Conservation (phyloP, 495 filamentous ascomycete genomes). For the Xylaria nigripes region DNA sequence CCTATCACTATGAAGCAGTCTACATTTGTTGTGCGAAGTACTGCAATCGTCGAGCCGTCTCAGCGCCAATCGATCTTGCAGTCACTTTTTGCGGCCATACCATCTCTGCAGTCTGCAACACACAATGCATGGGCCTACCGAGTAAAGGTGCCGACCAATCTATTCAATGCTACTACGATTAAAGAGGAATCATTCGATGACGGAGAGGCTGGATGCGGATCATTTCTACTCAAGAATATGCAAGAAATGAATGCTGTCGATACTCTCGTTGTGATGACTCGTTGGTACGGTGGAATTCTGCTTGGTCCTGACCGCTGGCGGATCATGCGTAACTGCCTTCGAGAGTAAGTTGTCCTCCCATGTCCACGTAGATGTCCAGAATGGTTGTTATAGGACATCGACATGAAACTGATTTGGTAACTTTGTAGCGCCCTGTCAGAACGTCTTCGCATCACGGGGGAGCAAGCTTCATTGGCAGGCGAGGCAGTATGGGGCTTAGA, state of each 20-base stretch:
- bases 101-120: constrained; percentile 35
- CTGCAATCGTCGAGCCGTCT: constrained; percentile 28
- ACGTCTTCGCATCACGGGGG: constrained; percentile 34
- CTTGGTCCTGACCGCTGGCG: constrained; percentile 73
- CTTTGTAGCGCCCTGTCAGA: constrained; percentile 35
- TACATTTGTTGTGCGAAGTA: constrained; percentile 43
- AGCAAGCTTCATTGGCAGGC: constrained; percentile 31
- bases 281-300: constrained; percentile 88
- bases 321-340: constrained; percentile 44
- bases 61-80: constrained; percentile 30
- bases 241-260: constrained; percentile 71
- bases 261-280: constrained; percentile 77
- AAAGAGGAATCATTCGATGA: constrained; percentile 88
- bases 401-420: neutral
- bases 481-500: constrained; percentile 73
- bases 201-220: constrained; percentile 81
- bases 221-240: constrained; percentile 69
- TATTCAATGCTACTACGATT: constrained; percentile 30
- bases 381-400: neutral
- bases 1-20: constrained; percentile 41
- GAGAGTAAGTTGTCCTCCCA: neutral
- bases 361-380: neutral
- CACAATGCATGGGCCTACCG: constrained; percentile 51
- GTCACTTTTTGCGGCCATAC: constrained; percentile 32
- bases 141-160: constrained; percentile 19